phyloP scores from a whole-genome alignment of 2,329 filamentous ascomycete species.

The Phoma sp. region DNA sequence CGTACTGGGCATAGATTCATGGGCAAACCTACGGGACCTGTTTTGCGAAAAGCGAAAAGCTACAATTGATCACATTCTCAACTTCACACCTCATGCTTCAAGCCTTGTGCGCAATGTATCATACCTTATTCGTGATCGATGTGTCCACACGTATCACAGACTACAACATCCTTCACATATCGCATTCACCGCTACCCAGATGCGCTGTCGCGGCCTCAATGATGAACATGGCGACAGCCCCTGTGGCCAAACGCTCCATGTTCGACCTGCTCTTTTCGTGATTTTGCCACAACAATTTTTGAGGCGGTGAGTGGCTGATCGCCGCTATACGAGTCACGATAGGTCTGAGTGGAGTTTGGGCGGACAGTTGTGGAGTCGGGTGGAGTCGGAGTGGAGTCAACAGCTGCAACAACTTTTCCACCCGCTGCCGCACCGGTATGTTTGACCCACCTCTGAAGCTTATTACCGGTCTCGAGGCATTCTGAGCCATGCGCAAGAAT shows the following conservation, averaged over 20 bases:
- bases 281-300: constrained; percentile 17
- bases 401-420: constrained; percentile 14
- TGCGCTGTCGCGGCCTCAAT: not conserved
- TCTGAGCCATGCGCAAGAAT: no score
- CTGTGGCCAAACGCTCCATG: not conserved
- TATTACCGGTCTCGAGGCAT: constrained; percentile 1
- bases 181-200: not conserved
- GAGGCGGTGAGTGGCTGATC: constrained; percentile 14
- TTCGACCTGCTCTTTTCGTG: constrained; percentile 8
- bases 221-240: not conserved
- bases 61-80: constrained; percentile 9
- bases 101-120: no score
- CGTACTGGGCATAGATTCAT: constrained; percentile 13
- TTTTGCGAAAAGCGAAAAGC: constrained; percentile 13
- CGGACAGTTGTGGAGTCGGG: constrained; percentile 7
- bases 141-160: no score
- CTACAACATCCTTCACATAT: no score
- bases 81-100: not conserved
- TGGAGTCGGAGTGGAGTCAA: constrained; percentile 12
- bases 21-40: constrained; percentile 18
- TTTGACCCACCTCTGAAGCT: constrained; percentile 8
- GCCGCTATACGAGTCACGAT: constrained; percentile 9
- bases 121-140: no score
- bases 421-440: constrained; percentile 18
- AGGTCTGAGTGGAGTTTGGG: constrained; percentile 4